phyloP scores from a whole-genome alignment of 140 eudicot species.

The Stevia rebaudiana region DNA sequence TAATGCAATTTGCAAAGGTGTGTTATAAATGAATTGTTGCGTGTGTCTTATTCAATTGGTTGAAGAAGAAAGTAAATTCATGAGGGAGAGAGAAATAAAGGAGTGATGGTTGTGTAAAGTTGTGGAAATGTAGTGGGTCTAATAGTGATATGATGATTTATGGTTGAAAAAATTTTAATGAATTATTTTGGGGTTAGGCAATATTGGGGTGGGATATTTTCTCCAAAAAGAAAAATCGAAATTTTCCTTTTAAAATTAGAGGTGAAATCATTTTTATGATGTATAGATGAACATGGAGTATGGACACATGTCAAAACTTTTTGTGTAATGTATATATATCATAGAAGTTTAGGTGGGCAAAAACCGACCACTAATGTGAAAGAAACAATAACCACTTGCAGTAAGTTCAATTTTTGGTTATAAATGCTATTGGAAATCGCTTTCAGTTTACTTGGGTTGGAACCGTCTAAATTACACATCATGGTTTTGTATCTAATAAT shows the following conservation, averaged over 20 bases:
- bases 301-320: neutral
- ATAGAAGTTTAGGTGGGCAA: slow-evolving; percentile 7
- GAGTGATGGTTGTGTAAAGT: slow-evolving; percentile 29
- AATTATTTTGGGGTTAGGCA: slow-evolving; percentile 14
- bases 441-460: neutral
- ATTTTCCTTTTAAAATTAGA: no score
- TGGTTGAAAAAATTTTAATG: neutral
- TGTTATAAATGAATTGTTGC: slow-evolving; percentile 9
- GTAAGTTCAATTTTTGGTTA: neutral
- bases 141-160: neutral
- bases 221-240: no score
- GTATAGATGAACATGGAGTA: no score
- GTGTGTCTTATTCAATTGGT: slow-evolving; percentile 5
- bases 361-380: slow-evolving; percentile 22
- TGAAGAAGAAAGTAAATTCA: slow-evolving; percentile 4
- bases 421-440: neutral
- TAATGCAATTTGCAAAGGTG: no score
- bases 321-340: neutral
- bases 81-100: slow-evolving; percentile 8
- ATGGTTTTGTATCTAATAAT: neutral
- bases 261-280: no score
- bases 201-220: slow-evolving; percentile 20
- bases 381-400: slow-evolving; percentile 3
- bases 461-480: neutral
- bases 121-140: slow-evolving; percentile 13